Evolutionary conservation across 305 asterid species (phyloP), one percentile per base, ranked within the genome.

Genomic region (Fraxinus xanthoxyloides): DNA sequence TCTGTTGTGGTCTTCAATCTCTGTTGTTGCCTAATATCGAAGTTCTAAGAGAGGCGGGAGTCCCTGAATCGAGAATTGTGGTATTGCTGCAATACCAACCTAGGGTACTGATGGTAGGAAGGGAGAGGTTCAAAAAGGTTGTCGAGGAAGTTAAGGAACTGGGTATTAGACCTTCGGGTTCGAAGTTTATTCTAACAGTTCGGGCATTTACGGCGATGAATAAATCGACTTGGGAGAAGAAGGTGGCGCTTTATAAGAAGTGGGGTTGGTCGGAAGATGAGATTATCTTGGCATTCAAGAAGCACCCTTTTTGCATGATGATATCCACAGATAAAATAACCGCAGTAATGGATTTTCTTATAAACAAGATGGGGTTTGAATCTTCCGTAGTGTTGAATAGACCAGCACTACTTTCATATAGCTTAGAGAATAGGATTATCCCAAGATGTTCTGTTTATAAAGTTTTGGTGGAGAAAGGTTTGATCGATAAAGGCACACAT

Each of bases 261-360:
- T 87, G 87, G 85, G 90, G 89, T 1, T 81, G 75, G 75, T 85
- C 89, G 5, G 88, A 86, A 56, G 79, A 80, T 35, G 85, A 84
- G 75, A 75, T 89, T 43, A 24, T 77, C 7, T 31, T 7, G 31
- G 87, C 86, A 12, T 87, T 89, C 67, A 76, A 31, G 81, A 86
- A 73, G 72, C 1, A 75, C 30, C 80, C 87, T 0, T n/a, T 19
- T 1, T 77, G 76, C 67, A 85, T 87, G 87, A 54, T 4, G 2
- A 4, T 19, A 5, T 87, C 88, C 1, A 36, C 12, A 23, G 83
- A 83, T 1, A 85, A 85, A 73, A 76, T 87, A 19, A 70, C 26
- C 28, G 70, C 5, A 2, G n/a, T 31, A 6, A 65, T 85, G 85
- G 79, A 83, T 32, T 74, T 32, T 77, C 65, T 87, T 12, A 84